Evolutionary conservation across 2,329 filamentous ascomycete species (phyloP), one percentile per base, ranked within the genome.

Genomic region (Rutstroemia sydowiana): DNA sequence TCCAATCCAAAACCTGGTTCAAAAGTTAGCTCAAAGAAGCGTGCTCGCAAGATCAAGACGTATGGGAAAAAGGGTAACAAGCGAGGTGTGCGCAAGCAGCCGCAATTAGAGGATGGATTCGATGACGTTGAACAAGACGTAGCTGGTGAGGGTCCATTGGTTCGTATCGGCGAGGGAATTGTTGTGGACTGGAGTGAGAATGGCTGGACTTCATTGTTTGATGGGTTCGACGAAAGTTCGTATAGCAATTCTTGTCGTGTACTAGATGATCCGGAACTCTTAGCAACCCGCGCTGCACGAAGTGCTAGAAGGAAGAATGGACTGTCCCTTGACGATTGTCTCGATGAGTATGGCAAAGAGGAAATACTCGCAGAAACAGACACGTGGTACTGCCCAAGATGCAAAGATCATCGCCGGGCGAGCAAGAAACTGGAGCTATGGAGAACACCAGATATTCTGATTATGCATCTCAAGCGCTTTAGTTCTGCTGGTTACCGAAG

Each of bases 371-470:
- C 92, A 0, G 89, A 96, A 67, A 87, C 95, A 65, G 95, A 98
- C 66, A 92, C 89, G 55, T 98, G 93, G 93, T 97, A 95, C 67
- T 98, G 93, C 65, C 92, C 89, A 52, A 82, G 89, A 28, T 98
- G 93, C 76, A 97, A 97, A 68, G 88, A 95, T 62, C 86, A 95
- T 63, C 83, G 89, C 14, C 84, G 89, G 55, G 93, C 93, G 18
- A 91, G 85, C 71, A 98, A 98, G 74, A 96, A 93, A 64, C 89
- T 98, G 48, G 91, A 97, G 65, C 79, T 98, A 16, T 98, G 93
- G 93, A 96, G 92, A 65, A 85, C 88, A 2, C 93, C 93, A 0
- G 93, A 98, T 67, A 95, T 97, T 55, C 78, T 98, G 14, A 86
- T 97, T 40, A 86, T 96, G 56, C 93, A 98, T 66, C 76, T 98